phyloP scores from a whole-genome alignment of 2,329 filamentous ascomycete genomes.

The Neopestalotiopsis sp. region DNA sequence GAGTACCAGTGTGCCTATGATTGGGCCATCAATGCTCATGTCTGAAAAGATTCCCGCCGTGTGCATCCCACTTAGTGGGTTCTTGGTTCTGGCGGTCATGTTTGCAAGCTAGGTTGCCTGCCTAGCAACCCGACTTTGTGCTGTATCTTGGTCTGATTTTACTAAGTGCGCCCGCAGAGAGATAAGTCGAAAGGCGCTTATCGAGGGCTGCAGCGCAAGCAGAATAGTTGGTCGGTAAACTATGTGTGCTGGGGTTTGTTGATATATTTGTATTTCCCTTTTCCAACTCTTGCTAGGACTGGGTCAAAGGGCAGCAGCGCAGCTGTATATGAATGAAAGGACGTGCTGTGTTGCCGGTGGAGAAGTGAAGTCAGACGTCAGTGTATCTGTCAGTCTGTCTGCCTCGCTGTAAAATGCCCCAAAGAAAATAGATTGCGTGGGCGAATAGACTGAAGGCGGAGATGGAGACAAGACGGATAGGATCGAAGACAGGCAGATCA shows the following conservation, averaged over 20 bases:
- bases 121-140: slow-evolving; percentile 6
- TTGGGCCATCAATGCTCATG: slow-evolving; percentile 89
- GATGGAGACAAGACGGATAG: neutral
- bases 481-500: slow-evolving; percentile 5
- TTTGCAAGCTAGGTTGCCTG: slow-evolving; percentile 21
- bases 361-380: neutral
- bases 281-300: neutral
- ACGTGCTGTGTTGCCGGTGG: neutral
- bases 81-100: slow-evolving; percentile 62
- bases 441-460: neutral
- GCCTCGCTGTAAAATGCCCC: neutral
- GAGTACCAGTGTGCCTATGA: slow-evolving; percentile 90
- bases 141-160: neutral
- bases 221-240: neutral
- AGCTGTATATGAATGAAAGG: neutral
- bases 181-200: neutral
- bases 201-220: neutral
- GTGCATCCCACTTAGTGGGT: slow-evolving; percentile 70
- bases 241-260: neutral
- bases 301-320: neutral
- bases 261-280: slow-evolving; percentile 9
- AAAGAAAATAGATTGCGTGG: neutral
- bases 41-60: slow-evolving; percentile 94
- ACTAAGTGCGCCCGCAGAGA: neutral
- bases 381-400: neutral